A percentile compares a stretch with the other conserved stretches of the same genome.
These are phyloP conservation scores for Cyberlindnera saturnus DNA, from an alignment of 805 yeast genomes.

Conservation along the genomic window DNA sequence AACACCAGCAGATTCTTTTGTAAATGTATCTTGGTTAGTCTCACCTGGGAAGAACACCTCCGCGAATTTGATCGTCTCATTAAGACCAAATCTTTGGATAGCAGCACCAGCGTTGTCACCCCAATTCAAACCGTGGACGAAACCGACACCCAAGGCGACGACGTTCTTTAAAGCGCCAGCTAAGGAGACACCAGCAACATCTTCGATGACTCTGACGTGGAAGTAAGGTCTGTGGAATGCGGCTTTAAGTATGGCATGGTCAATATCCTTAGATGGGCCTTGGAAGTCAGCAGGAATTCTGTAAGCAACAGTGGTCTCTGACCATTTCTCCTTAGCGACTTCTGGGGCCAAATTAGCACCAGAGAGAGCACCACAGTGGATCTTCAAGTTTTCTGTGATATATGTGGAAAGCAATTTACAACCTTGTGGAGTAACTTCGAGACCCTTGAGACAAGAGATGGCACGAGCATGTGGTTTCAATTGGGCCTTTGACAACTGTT, in stretches of 20 bases:
- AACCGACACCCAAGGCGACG: conserved; percentile 94
- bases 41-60: conserved; percentile 63
- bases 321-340: conserved; percentile 92
- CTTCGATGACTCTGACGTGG: conserved; percentile 90
- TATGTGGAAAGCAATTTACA: conserved; percentile 77
- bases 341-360: conserved; percentile 98
- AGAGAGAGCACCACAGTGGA: conserved; percentile 92
- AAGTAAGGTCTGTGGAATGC: conserved; percentile 96
- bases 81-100: conserved; percentile 90
- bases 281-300: conserved; percentile 56
- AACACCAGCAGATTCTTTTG: conserved; percentile 94
- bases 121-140: conserved; percentile 97
- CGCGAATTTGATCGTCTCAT: conserved; percentile 86
- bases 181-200: conserved; percentile 92
- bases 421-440: conserved; percentile 76
- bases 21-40: conserved; percentile 56
- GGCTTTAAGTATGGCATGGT: conserved; percentile 62
- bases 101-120: conserved; percentile 99
- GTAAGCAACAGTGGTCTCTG: conserved; percentile 96
- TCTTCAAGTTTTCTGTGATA: conserved; percentile 73
- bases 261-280: conserved; percentile 47
- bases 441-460: conserved; percentile 90
- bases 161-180: conserved; percentile 97
- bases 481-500: conserved; percentile 64
- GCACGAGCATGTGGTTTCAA: conserved; percentile 72